A percentile compares a stretch with the other conserved stretches of the same genome.
phyloP scores from a whole-genome alignment of 129 eudicot genomes.

The Cynara cardunculus region DNA sequence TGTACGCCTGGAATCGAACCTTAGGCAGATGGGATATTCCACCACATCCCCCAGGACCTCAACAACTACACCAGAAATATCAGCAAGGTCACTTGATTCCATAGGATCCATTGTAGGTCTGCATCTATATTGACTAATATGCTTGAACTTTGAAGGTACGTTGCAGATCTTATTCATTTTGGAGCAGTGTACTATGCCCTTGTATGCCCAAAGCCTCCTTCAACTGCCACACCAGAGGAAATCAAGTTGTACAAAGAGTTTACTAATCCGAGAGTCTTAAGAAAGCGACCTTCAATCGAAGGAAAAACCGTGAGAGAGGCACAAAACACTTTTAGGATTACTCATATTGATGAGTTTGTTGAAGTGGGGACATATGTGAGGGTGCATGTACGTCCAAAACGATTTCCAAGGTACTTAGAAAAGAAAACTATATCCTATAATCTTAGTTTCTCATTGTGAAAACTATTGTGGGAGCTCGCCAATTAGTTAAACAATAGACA shows the following conservation, averaged over 20 bases:
- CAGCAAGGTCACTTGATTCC: background rate
- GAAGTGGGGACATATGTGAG: constrained; percentile 89
- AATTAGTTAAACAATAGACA: no score
- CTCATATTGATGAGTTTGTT: constrained; percentile 58
- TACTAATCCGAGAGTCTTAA: constrained; percentile 63
- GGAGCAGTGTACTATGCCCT: constrained; percentile 95
- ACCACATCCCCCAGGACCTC: no score
- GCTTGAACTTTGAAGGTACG: constrained; percentile 59
- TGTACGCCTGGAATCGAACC: no score
- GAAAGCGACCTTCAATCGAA: constrained; percentile 66
- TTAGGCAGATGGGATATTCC: no score
- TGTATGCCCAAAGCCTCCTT: constrained; percentile 87
- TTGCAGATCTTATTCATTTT: constrained; percentile 91
- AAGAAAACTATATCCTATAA: background rate
- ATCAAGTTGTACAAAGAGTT: constrained; percentile 49
- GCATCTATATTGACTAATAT: constrained; percentile 10
- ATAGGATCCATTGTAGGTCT: background rate
- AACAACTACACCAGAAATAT: no score
- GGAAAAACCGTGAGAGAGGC: constrained; percentile 93
- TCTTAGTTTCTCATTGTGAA: background rate
- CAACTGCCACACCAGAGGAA: constrained; percentile 78
- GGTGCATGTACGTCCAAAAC: constrained; percentile 93
- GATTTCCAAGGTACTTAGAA: constrained; percentile 72
- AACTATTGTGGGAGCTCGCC: no score
- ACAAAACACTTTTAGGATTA: constrained; percentile 73